These are phyloP conservation scores for Neurospora crassa DNA, from an alignment of 2,329 filamentous ascomycete species.

Conservation along the genomic window DNA sequence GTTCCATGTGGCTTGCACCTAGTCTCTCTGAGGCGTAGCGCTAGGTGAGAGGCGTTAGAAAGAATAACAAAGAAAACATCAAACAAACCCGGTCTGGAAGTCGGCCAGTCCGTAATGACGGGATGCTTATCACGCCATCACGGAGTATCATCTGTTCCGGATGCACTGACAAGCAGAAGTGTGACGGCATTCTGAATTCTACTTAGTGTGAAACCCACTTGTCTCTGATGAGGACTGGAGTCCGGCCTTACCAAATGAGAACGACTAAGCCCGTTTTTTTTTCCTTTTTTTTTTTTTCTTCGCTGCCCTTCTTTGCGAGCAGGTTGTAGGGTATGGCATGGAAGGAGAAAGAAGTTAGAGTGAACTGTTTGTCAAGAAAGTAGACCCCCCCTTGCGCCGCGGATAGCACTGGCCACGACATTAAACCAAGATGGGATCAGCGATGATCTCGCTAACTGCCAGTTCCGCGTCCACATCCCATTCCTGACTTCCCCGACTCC, in stretches of 20 bases:
- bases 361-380: not conserved
- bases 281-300: too few species aligned
- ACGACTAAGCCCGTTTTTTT: not conserved
- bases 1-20: not conserved
- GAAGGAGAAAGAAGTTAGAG: not conserved
- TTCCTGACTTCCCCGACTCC: not conserved
- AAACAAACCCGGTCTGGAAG: not conserved
- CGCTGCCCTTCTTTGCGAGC: not conserved
- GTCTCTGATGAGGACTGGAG: not conserved
- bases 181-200: not conserved
- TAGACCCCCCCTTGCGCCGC: not conserved
- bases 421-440: not conserved
- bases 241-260: not conserved
- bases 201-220: not conserved
- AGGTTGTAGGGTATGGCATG: not conserved
- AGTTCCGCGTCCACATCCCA: not conserved
- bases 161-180: not conserved
- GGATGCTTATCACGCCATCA: not conserved
- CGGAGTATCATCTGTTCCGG: not conserved
- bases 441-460: not conserved
- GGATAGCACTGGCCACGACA: not conserved
- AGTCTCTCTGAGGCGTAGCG: not conserved
- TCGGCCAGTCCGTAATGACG: not conserved
- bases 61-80: not conserved
- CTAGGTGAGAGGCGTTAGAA: not conserved